Conservation (phyloP, 768 basidiomycete species). For the Leccinum pellstonianum region DNA sequence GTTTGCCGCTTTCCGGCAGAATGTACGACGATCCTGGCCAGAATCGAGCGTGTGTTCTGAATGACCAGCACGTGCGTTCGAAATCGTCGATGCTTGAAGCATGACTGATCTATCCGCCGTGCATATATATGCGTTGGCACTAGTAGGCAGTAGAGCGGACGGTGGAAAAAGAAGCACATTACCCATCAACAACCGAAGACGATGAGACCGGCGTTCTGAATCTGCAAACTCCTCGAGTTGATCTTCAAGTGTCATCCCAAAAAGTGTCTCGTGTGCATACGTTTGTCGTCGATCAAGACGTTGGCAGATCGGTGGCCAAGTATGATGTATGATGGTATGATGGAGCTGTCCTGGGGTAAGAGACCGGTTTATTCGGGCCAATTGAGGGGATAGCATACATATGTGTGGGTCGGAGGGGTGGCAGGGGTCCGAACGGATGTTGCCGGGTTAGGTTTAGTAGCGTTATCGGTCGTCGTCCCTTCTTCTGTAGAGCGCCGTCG, state of each 20-base stretch:
- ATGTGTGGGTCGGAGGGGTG: no score
- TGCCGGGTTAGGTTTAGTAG: no score
- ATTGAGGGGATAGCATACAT: not conserved
- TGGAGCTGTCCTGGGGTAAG: not conserved
- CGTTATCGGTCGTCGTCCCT: no score
- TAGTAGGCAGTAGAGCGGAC: not conserved
- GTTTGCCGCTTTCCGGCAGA: constrained; percentile 50
- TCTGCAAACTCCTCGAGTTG: not conserved
- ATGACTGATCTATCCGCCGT: not conserved
- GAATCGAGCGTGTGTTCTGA: constrained; percentile 9
- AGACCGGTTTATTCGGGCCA: not conserved
- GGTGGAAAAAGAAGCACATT: not conserved
- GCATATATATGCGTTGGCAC: not conserved
- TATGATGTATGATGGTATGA: not conserved
- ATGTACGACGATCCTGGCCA: constrained; percentile 42
- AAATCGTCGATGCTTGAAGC: not conserved
- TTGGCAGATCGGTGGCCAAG: not conserved
- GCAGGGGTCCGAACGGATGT: no score
- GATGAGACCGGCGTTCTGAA: not conserved
- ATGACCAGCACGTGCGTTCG: not conserved
- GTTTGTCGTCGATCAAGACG: not conserved
- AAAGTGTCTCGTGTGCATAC: not conserved
- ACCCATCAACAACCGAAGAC: not conserved
- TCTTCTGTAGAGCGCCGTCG: no score
- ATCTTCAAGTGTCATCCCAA: not conserved